Conservation (phyloP, 805 yeast species). For the Wickerhamiella domercqiae region DNA sequence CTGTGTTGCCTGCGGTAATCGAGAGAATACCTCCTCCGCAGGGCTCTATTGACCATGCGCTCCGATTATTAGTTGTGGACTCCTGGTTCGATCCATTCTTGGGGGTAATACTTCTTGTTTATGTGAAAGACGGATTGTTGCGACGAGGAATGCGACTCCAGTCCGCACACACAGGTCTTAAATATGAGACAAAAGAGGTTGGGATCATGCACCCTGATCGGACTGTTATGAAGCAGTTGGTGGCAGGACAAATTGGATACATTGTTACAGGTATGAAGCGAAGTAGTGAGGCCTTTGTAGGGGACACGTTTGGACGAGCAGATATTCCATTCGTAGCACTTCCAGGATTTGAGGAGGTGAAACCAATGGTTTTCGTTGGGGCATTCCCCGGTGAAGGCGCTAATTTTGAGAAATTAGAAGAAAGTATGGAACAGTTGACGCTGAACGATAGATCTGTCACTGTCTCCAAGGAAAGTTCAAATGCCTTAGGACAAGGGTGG, state of each 20-base stretch:
- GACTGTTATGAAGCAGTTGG: constrained; percentile 42
- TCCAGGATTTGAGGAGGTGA: constrained; percentile 92
- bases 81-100: constrained; percentile 93
- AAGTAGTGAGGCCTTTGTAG: constrained; percentile 72
- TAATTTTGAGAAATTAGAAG: constrained; percentile 79
- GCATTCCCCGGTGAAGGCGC: constrained; percentile 94
- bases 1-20: constrained; percentile 67
- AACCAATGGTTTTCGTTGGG: constrained; percentile 97
- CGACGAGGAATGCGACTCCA: constrained; percentile 59
- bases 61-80: constrained; percentile 74
- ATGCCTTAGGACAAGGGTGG: constrained; percentile 96
- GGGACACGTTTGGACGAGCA: constrained; percentile 60
- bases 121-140: constrained; percentile 70
- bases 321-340: constrained; percentile 46
- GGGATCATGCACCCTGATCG: constrained; percentile 94
- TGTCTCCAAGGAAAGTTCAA: constrained; percentile 76
- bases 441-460: constrained; percentile 86
- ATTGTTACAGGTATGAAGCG: constrained; percentile 89
- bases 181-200: constrained; percentile 79
- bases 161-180: constrained; percentile 60
- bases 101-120: constrained; percentile 76
- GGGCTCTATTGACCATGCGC: constrained; percentile 38
- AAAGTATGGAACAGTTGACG: constrained; percentile 74
- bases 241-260: constrained; percentile 91
- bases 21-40: constrained; percentile 68